Evolutionary conservation across 139 green algal genomes (phyloP).

Genomic region (Spirogloea muscicola): DNA sequence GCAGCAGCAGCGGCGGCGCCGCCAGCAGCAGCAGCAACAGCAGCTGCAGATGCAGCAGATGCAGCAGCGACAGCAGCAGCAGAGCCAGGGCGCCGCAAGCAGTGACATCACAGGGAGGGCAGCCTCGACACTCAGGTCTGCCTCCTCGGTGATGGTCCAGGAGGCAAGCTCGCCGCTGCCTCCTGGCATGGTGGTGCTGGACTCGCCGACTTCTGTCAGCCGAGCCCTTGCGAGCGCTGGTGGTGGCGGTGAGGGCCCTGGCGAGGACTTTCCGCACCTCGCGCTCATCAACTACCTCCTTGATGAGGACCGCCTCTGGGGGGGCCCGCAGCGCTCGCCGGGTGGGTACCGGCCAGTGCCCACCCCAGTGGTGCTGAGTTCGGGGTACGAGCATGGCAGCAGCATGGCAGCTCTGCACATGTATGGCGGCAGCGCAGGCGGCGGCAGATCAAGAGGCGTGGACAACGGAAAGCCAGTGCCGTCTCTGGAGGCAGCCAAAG

Average conservation of each 20-base stretch:
- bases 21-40: background rate
- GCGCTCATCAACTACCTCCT: conserved; percentile 43
- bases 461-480: no score
- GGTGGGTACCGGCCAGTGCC: no score
- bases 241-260: conserved; percentile 1
- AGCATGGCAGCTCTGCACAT: no score
- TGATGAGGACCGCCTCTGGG: conserved; percentile 38
- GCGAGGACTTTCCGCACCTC: conserved; percentile 37
- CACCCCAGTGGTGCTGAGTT: no score
- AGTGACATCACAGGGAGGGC: background rate
- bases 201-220: background rate
- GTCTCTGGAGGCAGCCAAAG: no score
- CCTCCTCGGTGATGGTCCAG: background rate
- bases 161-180: background rate
- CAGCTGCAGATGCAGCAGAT: conserved; percentile 1
- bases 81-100: background rate
- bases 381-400: no score
- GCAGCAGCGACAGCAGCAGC: conserved; percentile 3
- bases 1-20: conserved; percentile 4
- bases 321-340: no score
- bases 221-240: background rate
- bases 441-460: no score
- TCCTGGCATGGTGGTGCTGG: background rate
- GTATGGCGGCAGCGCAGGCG: no score
- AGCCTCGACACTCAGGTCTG: background rate